Base-by-base conservation (phyloP, 495 filamentous ascomycete species). In the Jackrogersella multiformis region DNA sequence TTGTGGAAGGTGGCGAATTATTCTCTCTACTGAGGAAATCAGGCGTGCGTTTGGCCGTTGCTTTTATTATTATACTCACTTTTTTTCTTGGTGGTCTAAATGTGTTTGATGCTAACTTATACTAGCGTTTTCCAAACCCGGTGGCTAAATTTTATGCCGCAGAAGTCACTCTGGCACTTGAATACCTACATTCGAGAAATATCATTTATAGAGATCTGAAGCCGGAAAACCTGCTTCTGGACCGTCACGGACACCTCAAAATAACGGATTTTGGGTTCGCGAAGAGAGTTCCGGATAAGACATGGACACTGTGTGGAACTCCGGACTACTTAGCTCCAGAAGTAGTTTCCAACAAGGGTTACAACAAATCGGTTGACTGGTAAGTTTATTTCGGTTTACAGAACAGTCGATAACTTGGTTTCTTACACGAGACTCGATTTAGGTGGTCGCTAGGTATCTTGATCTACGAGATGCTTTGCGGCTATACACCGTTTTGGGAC, bases 281-380 rank as follows among this genome's bases (percentile, higher is more conserved):
- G 20, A 99, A 99, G 81, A 91, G 95, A 64, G 96, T 98, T 28
- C 94, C 93, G 16, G 95, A 99, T 81, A 97, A 97, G 77, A 99
- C 95, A 15, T 98, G 96, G 96, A 99, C 95, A 28, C 84, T 99
- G 23, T 99, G 95, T 76, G 95, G 95, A 56, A 99, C 95, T 18
- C 95, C 95, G n/a, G 95, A 99, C 79, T 99, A 99, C 75, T 86
- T 99, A 34, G 95, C 95, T 1, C 95, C 95, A 0, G 95, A 99
- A 77, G 96, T 99, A 12, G 96, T 99, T 12, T 90, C 92, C 18
- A 95, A 92, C 66, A 98, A 98, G 81, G 95, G 95, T 26, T 99
- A 99, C 79, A 98, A 98, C 79, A 98, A 98, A 78, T 97, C 94
- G 4, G 95, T 99, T 6, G 95, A 99, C 75, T 99, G 95, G 95